A percentile compares a stretch with the other conserved stretches of the same genome.
Conservation (phyloP, 2,329 filamentous ascomycete species). For the Eurotiales sp. region DNA sequence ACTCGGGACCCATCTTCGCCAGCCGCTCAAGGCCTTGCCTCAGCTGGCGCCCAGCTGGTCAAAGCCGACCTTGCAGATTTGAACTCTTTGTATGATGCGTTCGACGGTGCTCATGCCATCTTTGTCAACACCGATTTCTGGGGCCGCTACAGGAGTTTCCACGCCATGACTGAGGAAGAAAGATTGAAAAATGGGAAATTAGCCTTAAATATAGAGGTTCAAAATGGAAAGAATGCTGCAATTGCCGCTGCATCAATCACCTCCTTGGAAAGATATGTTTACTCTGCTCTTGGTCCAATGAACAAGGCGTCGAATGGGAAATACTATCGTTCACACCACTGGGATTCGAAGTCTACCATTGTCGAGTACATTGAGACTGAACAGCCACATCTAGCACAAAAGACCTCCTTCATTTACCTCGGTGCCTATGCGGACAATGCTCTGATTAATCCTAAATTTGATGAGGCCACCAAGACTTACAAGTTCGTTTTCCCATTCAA, state of each 20-base stretch:
- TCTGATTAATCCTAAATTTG: background rate
- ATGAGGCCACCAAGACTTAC: conserved; percentile 1
- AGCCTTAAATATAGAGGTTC: conserved; percentile 49
- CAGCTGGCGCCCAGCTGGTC: conserved; percentile 27
- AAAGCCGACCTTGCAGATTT: conserved; percentile 27
- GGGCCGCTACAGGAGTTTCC: conserved; percentile 19
- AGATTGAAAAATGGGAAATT: conserved; percentile 1
- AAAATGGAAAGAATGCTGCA: conserved; percentile 54
- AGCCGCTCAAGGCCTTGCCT: conserved; percentile 20
- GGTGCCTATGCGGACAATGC: conserved; percentile 7
- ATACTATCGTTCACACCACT: conserved; percentile 46
- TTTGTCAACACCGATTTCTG: conserved; percentile 56
- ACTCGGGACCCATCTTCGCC: conserved; percentile 27
- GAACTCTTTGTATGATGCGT: conserved; percentile 26
- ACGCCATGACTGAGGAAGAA: background rate
- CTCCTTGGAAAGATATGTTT: conserved; percentile 48
- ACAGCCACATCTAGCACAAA: conserved; percentile 1
- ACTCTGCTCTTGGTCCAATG: conserved; percentile 51
- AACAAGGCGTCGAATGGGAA: conserved; percentile 45
- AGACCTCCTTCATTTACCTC: conserved; percentile 10
- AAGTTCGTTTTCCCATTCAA: conserved; percentile 2
- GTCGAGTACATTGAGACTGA: conserved; percentile 11
- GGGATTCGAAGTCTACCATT: conserved; percentile 50
- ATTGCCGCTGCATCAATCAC: conserved; percentile 47
- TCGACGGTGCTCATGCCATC: conserved; percentile 46